Percentiles rank a stretch among this genome's conserved stretches.
Evolutionary conservation across 2,329 filamentous ascomycete genomes (phyloP).

Genomic region (Arthrobotrys sinensis): DNA sequence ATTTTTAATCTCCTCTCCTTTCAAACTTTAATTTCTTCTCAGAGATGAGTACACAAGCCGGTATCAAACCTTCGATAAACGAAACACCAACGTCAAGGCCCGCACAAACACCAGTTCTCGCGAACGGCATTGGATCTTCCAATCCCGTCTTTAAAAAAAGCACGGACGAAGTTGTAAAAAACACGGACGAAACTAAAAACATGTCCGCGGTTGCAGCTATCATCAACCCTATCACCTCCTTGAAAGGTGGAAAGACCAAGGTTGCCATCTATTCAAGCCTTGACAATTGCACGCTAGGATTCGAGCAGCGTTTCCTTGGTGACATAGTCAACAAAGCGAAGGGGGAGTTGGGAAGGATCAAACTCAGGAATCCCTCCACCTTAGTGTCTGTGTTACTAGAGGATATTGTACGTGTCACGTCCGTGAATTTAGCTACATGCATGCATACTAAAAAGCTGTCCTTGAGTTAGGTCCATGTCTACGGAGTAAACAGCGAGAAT

Average conservation of each 20-base stretch:
- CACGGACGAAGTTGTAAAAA: no score
- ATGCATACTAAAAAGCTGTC: not conserved
- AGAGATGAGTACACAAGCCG: no score
- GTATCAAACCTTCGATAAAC: no score
- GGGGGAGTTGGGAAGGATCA: no score
- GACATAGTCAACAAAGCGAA: conserved; percentile 3
- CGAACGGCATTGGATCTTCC: no score
- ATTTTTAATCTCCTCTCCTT: no score
- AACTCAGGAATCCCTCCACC: no score
- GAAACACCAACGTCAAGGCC: no score
- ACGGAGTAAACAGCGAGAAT: not conserved
- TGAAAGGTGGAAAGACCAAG: conserved; percentile 15
- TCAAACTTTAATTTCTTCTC: no score
- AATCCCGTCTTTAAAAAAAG: no score
- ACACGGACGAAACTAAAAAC: not conserved
- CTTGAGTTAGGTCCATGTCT: conserved; percentile 7
- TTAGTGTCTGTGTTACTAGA: not conserved
- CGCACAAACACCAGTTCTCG: no score
- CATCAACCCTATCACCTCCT: conserved; percentile 1
- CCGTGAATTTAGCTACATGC: not conserved
- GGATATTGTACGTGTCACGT: no score
- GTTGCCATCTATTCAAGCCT: conserved; percentile 6
- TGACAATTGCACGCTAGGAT: not conserved
- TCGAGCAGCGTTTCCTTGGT: conserved; percentile 12
- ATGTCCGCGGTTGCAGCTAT: conserved; percentile 1